A percentile compares a stretch with the other conserved stretches of the same genome.
These are phyloP conservation scores for Hippophae rhamnoides DNA, from an alignment of 306 rosid species.

Conservation along the genomic window DNA sequence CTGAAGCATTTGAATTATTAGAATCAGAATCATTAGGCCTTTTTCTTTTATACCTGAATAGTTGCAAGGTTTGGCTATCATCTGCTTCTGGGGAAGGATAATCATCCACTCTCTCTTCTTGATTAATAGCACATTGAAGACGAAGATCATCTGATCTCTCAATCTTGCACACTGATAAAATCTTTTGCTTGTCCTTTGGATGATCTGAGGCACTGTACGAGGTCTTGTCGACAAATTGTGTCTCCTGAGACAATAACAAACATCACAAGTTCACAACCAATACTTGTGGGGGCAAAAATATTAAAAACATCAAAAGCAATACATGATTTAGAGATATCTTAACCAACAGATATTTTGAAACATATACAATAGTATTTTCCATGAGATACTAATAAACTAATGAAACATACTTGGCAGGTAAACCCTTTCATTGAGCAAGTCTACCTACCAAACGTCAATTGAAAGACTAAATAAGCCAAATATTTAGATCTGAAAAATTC, in stretches of 20 bases:
- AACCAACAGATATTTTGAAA: too few species aligned
- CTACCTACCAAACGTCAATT: too few species aligned
- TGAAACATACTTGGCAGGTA: too few species aligned
- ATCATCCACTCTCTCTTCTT: slow-evolving; percentile 34
- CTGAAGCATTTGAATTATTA: slow-evolving; percentile 47
- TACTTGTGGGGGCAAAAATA: too few species aligned
- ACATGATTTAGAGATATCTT: too few species aligned
- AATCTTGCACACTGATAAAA: slow-evolving; percentile 54
- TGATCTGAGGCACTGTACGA: slow-evolving; percentile 46
- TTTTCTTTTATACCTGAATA: slow-evolving; percentile 64
- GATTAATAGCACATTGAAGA: slow-evolving; percentile 37
- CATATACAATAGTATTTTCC: too few species aligned
- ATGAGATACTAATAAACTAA: too few species aligned
- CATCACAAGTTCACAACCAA: slow-evolving; percentile 6
- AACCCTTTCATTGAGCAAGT: too few species aligned
- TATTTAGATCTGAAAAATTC: too few species aligned
- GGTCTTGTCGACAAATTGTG: slow-evolving; percentile 37
- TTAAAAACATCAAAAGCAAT: too few species aligned
- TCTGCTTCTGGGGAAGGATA: slow-evolving; percentile 32
- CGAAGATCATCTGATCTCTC: slow-evolving; percentile 61
- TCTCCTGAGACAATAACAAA: slow-evolving; percentile 42
- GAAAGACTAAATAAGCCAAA: too few species aligned
- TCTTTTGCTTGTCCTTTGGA: slow-evolving; percentile 48
- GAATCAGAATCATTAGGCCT: slow-evolving; percentile 42
- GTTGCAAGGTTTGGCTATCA: slow-evolving; percentile 24